These are phyloP conservation scores for Eutrema salsugineum DNA, from an alignment of 441 rosid genomes.

Conservation along the genomic window DNA sequence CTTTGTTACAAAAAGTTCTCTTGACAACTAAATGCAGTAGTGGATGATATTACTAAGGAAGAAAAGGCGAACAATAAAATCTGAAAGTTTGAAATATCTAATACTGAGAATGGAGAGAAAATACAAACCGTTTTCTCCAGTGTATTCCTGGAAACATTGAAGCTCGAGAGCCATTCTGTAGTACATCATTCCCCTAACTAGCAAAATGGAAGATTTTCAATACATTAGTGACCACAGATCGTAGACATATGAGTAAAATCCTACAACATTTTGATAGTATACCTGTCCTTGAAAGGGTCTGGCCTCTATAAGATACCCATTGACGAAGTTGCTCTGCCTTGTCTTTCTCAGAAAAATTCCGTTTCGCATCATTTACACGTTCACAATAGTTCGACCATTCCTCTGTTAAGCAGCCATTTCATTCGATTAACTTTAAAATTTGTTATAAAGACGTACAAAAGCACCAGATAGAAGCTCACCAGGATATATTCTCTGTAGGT, in stretches of 20 bases:
- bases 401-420: conserved; percentile 48
- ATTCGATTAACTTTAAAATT: conserved; percentile 13
- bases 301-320: conserved; percentile 94
- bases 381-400: conserved; percentile 82
- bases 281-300: conserved; percentile 99
- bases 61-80: background rate
- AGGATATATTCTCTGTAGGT: conserved; percentile 83
- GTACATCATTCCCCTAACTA: conserved; percentile 99
- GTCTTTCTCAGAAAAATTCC: conserved; percentile 21
- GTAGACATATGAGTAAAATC: conserved; percentile 1
- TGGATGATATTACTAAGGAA: background rate
- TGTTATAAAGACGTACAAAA: background rate
- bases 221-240: conserved; percentile 1
- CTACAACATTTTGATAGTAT: conserved; percentile 2
- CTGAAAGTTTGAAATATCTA: background rate
- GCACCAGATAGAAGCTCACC: conserved; percentile 46
- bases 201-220: conserved; percentile 12
- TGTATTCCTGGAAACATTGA: conserved; percentile 66
- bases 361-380: conserved; percentile 44
- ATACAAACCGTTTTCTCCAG: conserved; percentile 61
- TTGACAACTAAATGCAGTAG: conserved; percentile 8
- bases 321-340: conserved; percentile 46
- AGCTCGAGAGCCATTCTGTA: conserved; percentile 71
- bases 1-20: background rate
- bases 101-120: conserved; percentile 13